These are phyloP conservation scores for Aspergillus steynii DNA, from an alignment of 495 filamentous ascomycete species.

Conservation along the genomic window DNA sequence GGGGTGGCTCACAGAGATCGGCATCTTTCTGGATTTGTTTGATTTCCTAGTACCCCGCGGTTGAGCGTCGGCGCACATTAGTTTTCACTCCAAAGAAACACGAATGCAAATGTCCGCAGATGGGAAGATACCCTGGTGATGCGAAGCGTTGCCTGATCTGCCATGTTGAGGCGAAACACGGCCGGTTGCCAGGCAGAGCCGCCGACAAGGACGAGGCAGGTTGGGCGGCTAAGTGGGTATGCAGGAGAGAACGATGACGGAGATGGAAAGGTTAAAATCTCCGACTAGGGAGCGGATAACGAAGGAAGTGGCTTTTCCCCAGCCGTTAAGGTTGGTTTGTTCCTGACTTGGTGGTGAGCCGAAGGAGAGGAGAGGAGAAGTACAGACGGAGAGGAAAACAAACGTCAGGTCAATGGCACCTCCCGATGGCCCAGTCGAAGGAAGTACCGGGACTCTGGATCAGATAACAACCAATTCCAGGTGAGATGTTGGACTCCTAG, in stretches of 20 bases:
- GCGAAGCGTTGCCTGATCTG: slow-evolving; percentile 82
- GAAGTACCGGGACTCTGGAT: too few relatives aligned
- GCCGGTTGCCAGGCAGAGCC: neutral
- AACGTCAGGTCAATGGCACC: neutral
- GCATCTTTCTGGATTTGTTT: slow-evolving; percentile 75
- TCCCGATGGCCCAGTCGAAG: neutral
- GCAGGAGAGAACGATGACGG: neutral
- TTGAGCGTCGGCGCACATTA: neutral
- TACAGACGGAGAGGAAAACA: neutral
- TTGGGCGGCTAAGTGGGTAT: neutral
- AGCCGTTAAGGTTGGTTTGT: neutral
- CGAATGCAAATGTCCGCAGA: neutral
- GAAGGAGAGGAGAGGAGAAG: neutral
- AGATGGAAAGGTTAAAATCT: neutral
- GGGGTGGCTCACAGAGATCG: slow-evolving; percentile 69
- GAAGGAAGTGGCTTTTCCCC: neutral
- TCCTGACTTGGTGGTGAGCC: neutral
- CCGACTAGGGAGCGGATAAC: neutral
- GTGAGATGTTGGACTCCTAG: too few relatives aligned
- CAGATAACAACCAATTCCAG: too few relatives aligned
- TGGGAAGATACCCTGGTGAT: slow-evolving; percentile 66
- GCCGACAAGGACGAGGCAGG: neutral
- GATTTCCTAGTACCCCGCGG: slow-evolving; percentile 62
- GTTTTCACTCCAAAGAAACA: neutral
- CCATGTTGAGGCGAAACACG: slow-evolving; percentile 49